Base-by-base conservation (phyloP, 192 early-diverging fungal species). In the Helicostylum pulchrum region DNA sequence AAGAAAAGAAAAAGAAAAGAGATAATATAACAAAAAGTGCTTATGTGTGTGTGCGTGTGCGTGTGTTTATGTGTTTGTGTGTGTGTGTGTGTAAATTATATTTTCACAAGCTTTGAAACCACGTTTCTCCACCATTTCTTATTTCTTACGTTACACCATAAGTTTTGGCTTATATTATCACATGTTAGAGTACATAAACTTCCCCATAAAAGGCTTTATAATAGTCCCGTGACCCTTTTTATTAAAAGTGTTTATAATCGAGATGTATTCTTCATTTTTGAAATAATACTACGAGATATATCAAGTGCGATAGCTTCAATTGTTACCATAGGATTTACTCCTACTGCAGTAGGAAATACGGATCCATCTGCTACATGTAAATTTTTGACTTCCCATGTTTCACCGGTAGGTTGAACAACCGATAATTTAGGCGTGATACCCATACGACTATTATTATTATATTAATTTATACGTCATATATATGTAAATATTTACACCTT, bases 381-480 rank as follows among this genome's bases (percentile, higher is more conserved):
- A 26, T 78, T 76, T 55, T 87, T 73, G 44, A 87, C 70, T 39
- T 88, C 90, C 85, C 84, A 92, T 0, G 82, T 79, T 66, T 87
- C 78, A 11, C 90, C 90, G 0, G 76, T 74, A 3, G 87, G 85
- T 50, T 88, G 78, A 14, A 87, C 78, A 17, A 66, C 90, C 0
- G 83, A 83, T 7, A 62, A 66, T 42, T 51, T 50, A 20, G 85
- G 74, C 32, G 71, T 66, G 12, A 58, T 62, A 8, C 79, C 83
- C 87, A 92, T 87, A 9, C 88, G 79, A 71, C 85, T 84, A 76
- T 59, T 36, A 4, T 32, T 1, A 59, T n/a, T n/a, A 44, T 21
- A 59, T 42, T 44, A 44, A 44, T 7, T 34, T n/a, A 54, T 14
- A 54, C n/a, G 15, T 32, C 14, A 19, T 36, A 32, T 19, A 19